Conservation (phyloP, 2,329 filamentous ascomycete species). For the Apiospora phragmitis region DNA sequence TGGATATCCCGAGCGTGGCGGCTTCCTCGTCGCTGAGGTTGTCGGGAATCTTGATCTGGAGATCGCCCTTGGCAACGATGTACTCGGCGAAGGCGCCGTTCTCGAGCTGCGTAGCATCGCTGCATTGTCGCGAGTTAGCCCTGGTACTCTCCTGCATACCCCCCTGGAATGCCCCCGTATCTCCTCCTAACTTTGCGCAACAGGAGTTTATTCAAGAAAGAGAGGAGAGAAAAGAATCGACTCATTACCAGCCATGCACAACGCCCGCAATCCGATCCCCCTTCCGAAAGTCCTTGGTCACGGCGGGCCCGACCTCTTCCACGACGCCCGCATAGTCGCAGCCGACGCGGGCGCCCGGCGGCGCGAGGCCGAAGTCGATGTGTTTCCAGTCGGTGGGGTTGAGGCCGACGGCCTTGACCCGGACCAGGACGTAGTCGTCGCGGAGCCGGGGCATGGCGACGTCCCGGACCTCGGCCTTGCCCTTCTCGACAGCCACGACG, state of each 20-base stretch:
- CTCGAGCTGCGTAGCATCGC: constrained; percentile 37
- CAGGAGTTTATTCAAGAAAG: background rate
- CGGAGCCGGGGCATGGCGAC: constrained; percentile 22
- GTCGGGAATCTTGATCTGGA: constrained; percentile 46
- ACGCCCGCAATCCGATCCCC: constrained; percentile 49
- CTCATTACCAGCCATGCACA: constrained; percentile 34
- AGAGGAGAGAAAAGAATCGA: background rate
- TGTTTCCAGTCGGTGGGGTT: constrained; percentile 38
- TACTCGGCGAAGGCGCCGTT: constrained; percentile 45
- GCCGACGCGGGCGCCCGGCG: constrained; percentile 31
- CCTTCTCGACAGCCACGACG: constrained; percentile 20
- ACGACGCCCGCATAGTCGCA: constrained; percentile 50
- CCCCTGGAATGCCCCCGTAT: no score
- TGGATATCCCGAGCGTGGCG: constrained; percentile 40
- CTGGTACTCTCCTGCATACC: background rate
- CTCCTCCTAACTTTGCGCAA: no score
- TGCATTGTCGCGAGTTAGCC: constrained; percentile 10
- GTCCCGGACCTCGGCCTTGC: constrained; percentile 25
- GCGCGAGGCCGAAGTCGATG: constrained; percentile 20
- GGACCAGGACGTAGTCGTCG: constrained; percentile 33
- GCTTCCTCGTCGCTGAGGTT: constrained; percentile 48
- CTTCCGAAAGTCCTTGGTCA: constrained; percentile 42
- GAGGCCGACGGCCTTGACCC: constrained; percentile 33
- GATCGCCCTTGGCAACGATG: constrained; percentile 37
- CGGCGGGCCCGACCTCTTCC: constrained; percentile 43